Base-by-base conservation (phyloP, 129 eudicot genomes). In the Flaveria linearis region DNA sequence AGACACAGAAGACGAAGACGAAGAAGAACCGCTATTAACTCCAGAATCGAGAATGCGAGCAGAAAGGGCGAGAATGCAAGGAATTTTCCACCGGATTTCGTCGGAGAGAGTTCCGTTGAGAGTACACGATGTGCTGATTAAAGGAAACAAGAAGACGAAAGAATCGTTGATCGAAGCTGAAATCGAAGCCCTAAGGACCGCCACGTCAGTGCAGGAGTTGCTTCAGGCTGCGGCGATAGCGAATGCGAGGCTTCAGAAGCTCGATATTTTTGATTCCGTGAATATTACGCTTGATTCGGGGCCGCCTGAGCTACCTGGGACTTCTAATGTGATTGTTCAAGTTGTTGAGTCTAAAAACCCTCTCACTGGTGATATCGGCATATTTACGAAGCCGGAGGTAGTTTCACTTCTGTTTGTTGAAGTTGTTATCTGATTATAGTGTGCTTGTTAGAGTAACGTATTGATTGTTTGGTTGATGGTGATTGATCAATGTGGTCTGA, bases 341-440 rank as follows among this genome's bases (percentile, higher is more conserved):
- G 91, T 94, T 60, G 82, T 80, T 3, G 97, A 94, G 86, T 70
- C 80, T 50, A 81, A 83, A 82, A 90, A 56, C 68, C 89, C 90
- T 14, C 76, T 91, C 62, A 79, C 90, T 4, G 88, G 96, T 17
- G 85, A 86, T 62, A 2, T 94, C 15, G 98, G 98, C 68, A 12
- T 94, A 52, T 91, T 43, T 75, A 70, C 90, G 17, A 90, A 84
- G 78, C 97, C 98, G 10, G 91, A 87, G 98, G 98, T 94, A 84
- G 17, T 16, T 41, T 18, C 56, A 25, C 39, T 0, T 41, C n/a
- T 28, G 33, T 75, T 75, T 30, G 12, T 75, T 57, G 9, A 22
- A 18, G 9, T 18, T 52, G 22, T 52, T 18, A 55, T 55, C 62
- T 55, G 12, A 55, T 55, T 55, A n/a, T 52, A 12, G 49, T 45